Base-by-base conservation (phyloP, 805 yeast genomes). In the Ogataea nitratoaversa region DNA sequence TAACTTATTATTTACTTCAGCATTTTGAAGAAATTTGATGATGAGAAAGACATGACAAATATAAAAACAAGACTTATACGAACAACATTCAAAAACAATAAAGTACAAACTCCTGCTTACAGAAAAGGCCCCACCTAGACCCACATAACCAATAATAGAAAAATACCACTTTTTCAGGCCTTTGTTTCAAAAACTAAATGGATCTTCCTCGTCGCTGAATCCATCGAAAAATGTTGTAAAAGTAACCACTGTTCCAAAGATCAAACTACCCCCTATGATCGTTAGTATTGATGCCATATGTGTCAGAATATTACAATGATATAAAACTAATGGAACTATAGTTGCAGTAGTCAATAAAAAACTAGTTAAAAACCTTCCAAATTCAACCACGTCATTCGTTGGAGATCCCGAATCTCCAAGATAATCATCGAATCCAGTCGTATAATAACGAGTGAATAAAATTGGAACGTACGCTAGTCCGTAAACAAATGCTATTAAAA, bases 341-440 rank as follows among this genome's bases (percentile, higher is more conserved):
- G 87, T 61, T 4, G 95, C 97, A 34, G 89, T 74, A 5, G 84
- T 72, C 18, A 90, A 77, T 40, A 91, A 65, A 50, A 84, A 72
- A 30, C 95, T 93, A 1, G 96, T 81, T 8, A 79, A 42, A 54
- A 86, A 91, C 50, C 84, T 76, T 20, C 95, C 95, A 45, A 80
- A 67, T 57, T 90, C 97, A 38, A 78, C 76, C n/a, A 79, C 72
- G 28, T 70, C 64, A 49, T 62, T 69, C 7, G 48, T 19, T 7
- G 42, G n/a, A n/a, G 57, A 59, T 59, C 66, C 67, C 3, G 70
- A 55, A 34, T 79, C 89, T 44, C 74, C 71, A 77, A 81, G 75
- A 54, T 82, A 82, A 56, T 82, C 86, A 44, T 78, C 78, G 36
- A 59, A 59, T 20, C 59, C 58, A 19, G 54, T 40, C n/a, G 69